Evolutionary conservation across 306 rosid species (phyloP), one percentile per base, ranked within the genome.

Genomic region (Sesbania bispinosa): DNA sequence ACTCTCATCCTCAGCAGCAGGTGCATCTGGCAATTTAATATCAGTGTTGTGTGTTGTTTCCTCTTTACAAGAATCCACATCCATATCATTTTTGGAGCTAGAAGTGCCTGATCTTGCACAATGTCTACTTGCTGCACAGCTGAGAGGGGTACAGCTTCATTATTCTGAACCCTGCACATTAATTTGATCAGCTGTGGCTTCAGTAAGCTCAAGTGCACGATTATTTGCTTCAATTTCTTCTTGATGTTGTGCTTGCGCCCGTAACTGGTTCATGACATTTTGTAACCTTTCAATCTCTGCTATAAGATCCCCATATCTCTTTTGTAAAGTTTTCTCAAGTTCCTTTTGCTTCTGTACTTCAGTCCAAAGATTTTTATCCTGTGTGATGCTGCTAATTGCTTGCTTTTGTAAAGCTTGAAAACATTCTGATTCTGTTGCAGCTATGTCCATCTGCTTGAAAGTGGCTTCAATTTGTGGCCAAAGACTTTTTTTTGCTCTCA

Each of bases 401-500:
- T 93, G 96, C 83, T 84, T 93, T 74, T 87, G 81, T 73, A 93
- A 82, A 69, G 89, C 98, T 76, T 81, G 82, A 75, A 90, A 93
- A 85, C 95, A 93, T 79, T 93, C 97, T 0, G 86, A 89, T 81
- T 93, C 98, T 30, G 90, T 93, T 33, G 90, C 92, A 69, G 98
- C 97, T 41, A 89, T 81, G 72, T 90, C 96, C 80, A 90, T 82
- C 82, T 82, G 93, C 86, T 93, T 93, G 81, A 93, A 87, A 24
- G 96, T 88, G 42, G 88, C 88, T 73, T 88, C 98, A 18, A 90
- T 85, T 81, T 92, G 91, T 3, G 96, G 96, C 96, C 98, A 92
- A 19, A 88, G 85, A 76, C 82, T 39, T 43, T 78, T 86, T 81
- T 87, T 93, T 11, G 88, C 81, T 76, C 98, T 86, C 80, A 62